phyloP scores from a whole-genome alignment of 2,329 filamentous ascomycete genomes.

The Colletotrichum karsti region DNA sequence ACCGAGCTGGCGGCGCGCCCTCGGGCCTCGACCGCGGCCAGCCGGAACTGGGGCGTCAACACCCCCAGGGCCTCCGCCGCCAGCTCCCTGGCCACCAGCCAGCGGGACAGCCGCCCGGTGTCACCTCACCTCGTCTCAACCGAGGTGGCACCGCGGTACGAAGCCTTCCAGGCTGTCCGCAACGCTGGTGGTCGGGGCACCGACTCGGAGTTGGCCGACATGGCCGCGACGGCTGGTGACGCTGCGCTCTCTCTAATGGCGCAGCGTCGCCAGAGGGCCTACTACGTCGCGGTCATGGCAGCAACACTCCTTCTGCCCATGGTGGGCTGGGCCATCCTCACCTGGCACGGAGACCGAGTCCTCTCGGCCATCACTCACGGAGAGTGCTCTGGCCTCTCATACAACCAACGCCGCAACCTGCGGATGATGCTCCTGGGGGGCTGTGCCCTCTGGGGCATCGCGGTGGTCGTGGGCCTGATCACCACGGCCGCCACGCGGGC shows the following conservation, averaged over 20 bases:
- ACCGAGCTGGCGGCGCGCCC: constrained; percentile 7
- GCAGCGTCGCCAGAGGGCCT: constrained; percentile 5
- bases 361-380: constrained; percentile 6
- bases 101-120: neutral
- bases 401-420: constrained; percentile 14
- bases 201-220: constrained; percentile 24
- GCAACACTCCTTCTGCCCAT: constrained; percentile 2
- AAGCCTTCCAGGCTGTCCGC: constrained; percentile 4
- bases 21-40: neutral
- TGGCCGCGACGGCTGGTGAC: constrained; percentile 8
- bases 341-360: neutral
- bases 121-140: constrained; percentile 10
- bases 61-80: constrained; percentile 1
- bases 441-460: constrained; percentile 11
- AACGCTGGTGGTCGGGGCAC: constrained; percentile 14
- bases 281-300: constrained; percentile 7
- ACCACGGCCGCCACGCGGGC: neutral
- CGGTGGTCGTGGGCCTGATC: neutral
- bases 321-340: constrained; percentile 1
- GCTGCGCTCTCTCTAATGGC: neutral
- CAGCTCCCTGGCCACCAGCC: constrained; percentile 9
- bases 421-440: constrained; percentile 17
- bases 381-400: constrained; percentile 26
- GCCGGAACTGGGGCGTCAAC: neutral
- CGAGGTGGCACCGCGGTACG: constrained; percentile 2